Evolutionary conservation across 371 early-diverging fungal species (phyloP).

Genomic region (Mortierella sp.): DNA sequence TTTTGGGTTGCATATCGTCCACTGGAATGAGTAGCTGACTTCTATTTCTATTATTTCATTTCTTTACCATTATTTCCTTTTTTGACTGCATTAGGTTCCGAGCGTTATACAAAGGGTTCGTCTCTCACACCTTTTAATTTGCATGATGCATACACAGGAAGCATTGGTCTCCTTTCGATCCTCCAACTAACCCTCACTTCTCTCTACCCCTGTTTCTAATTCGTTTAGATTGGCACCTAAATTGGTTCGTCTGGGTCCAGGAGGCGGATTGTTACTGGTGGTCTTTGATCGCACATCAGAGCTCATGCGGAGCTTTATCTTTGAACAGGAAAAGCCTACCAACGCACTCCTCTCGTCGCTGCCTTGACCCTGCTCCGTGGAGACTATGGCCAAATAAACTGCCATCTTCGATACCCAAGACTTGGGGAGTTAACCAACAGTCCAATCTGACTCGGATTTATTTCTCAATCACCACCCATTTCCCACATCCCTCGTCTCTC

Average conservation of each 20-base stretch:
- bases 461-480: not conserved
- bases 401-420: no score
- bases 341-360: no score
- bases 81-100: slow-evolving; percentile 59
- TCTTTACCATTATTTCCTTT: not conserved
- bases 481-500: not conserved
- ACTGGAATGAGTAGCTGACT: not conserved
- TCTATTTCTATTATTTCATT: not conserved
- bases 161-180: not conserved
- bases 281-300: slow-evolving; percentile 89
- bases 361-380: no score
- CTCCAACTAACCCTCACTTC: no score
- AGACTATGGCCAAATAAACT: no score
- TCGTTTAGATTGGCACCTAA: slow-evolving; percentile 90
- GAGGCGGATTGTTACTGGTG: slow-evolving; percentile 86
- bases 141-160: not conserved
- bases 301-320: slow-evolving; percentile 79
- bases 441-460: no score
- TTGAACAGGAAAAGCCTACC: not conserved
- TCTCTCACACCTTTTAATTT: not conserved
- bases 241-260: slow-evolving; percentile 95
- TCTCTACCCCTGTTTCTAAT: not conserved
- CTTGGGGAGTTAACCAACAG: no score
- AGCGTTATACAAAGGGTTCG: slow-evolving; percentile 77
- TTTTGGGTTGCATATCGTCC: not conserved